Evolutionary conservation across 2,329 filamentous ascomycete genomes (phyloP).

Genomic region (Ophiostoma triangulosporum): DNA sequence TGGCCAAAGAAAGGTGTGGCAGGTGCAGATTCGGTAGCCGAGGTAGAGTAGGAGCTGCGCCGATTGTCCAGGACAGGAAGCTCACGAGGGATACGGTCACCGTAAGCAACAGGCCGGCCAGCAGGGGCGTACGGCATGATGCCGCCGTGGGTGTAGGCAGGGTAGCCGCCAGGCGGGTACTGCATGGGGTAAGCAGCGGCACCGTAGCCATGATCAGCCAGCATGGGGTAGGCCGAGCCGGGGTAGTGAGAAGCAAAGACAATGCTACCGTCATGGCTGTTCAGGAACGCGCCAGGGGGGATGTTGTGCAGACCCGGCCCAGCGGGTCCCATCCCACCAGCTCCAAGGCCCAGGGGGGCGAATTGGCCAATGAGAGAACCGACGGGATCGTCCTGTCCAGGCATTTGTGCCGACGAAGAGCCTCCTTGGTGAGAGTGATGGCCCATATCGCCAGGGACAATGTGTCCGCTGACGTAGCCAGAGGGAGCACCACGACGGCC

Average conservation of each 20-base stretch:
- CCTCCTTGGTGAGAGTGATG: conserved; percentile 3
- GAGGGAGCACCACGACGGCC: conserved; percentile 5
- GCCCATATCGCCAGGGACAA: not conserved
- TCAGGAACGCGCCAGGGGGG: conserved; percentile 15
- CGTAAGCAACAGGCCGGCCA: conserved; percentile 31
- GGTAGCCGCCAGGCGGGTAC: conserved; percentile 9
- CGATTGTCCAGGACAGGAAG: conserved; percentile 52
- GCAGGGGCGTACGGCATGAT: conserved; percentile 35
- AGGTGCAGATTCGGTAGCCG: conserved; percentile 45
- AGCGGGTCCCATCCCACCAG: conserved; percentile 9
- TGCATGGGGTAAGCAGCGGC: conserved; percentile 17
- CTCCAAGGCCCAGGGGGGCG: conserved; percentile 14
- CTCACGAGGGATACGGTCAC: conserved; percentile 36
- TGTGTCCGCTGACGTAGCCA: conserved; percentile 4
- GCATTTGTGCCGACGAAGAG: conserved; percentile 1
- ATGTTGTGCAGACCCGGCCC: conserved; percentile 17
- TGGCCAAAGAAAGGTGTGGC: conserved; percentile 52
- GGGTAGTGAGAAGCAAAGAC: conserved; percentile 16
- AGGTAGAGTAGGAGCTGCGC: conserved; percentile 52
- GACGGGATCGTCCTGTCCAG: conserved; percentile 10
- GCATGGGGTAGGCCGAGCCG: conserved; percentile 16
- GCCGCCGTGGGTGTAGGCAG: conserved; percentile 17
- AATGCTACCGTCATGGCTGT: conserved; percentile 18
- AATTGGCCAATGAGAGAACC: conserved; percentile 20
- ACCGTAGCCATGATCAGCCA: conserved; percentile 17